A percentile compares a stretch with the other conserved stretches of the same genome.
Evolutionary conservation across 352 stramenopile species (phyloP).

Genomic region (Plasmopara halstedii): DNA sequence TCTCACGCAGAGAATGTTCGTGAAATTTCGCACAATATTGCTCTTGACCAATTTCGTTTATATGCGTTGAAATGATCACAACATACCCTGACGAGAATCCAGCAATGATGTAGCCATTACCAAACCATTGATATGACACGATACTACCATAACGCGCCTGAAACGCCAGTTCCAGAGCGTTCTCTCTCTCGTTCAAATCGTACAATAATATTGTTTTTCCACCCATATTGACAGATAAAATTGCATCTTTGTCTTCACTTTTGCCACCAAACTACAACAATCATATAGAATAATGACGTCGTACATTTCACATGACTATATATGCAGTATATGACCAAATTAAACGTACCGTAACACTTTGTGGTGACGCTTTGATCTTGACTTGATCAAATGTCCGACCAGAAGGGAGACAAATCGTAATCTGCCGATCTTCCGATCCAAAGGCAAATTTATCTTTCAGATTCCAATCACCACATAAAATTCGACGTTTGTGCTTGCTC

Average conservation of each 20-base stretch:
- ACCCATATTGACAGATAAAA: constrained; percentile 87
- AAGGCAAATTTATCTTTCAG: constrained; percentile 77
- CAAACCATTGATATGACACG: constrained; percentile 86
- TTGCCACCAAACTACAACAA: constrained; percentile 63
- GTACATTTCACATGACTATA: not conserved
- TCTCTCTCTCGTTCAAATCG: constrained; percentile 82
- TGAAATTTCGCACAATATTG: constrained; percentile 84
- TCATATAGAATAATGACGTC: constrained; percentile 1
- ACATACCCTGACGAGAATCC: constrained; percentile 89
- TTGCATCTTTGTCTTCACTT: constrained; percentile 56
- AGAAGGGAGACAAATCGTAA: constrained; percentile 63
- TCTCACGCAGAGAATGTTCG: constrained; percentile 64
- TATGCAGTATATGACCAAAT: not conserved
- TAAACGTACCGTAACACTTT: constrained; percentile 45
- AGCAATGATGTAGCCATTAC: constrained; percentile 83
- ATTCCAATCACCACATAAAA: constrained; percentile 76
- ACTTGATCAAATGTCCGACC: constrained; percentile 66
- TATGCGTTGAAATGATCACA: constrained; percentile 85
- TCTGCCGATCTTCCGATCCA: constrained; percentile 68
- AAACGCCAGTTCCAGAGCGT: constrained; percentile 88
- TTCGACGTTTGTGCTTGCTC: constrained; percentile 75
- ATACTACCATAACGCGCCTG: constrained; percentile 85
- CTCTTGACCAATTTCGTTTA: constrained; percentile 85
- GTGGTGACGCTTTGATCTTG: constrained; percentile 65
- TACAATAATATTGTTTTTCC: constrained; percentile 87